Percentiles rank a stretch among this genome's conserved stretches.
phyloP scores from a whole-genome alignment of 352 stramenopile genomes.

The Phytopythium kandeliae region DNA sequence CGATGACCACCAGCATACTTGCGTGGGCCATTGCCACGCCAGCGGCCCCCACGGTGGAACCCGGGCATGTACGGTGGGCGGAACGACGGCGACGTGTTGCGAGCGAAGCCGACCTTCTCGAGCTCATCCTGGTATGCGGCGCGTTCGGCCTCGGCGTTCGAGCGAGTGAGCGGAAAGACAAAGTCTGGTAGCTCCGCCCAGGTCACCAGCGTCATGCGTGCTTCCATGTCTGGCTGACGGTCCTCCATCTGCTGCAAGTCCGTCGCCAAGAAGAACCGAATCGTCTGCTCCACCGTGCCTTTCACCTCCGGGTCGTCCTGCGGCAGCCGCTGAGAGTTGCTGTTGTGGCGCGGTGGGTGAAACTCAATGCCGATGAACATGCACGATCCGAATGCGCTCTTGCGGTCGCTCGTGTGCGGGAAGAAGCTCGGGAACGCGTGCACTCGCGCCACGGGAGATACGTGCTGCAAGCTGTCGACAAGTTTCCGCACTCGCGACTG shows the following conservation, averaged over 20 bases:
- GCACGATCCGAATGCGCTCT: constrained; percentile 46
- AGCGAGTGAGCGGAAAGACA: constrained; percentile 51
- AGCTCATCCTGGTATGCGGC: constrained; percentile 57
- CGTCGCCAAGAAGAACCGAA: constrained; percentile 79
- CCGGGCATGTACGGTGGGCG: constrained; percentile 35
- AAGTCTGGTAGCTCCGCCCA: constrained; percentile 71
- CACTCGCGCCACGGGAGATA: constrained; percentile 45
- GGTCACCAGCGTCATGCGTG: constrained; percentile 36
- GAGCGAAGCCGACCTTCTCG: constrained; percentile 45
- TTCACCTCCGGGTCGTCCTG: constrained; percentile 72
- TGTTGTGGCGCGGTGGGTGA: constrained; percentile 30
- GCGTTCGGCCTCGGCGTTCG: constrained; percentile 41
- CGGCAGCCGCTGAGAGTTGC: constrained; percentile 12
- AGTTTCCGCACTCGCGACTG: constrained; percentile 76
- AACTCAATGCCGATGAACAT: constrained; percentile 85
- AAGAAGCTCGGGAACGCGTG: constrained; percentile 73
- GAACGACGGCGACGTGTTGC: constrained; percentile 41
- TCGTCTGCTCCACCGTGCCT: constrained; percentile 67
- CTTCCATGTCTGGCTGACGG: constrained; percentile 59
- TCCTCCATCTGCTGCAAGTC: constrained; percentile 82
- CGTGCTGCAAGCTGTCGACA: constrained; percentile 67
- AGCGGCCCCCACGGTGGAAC: constrained; percentile 46
- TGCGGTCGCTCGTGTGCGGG: constrained; percentile 33
- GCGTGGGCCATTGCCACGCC: constrained; percentile 31
- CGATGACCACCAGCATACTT: constrained; percentile 44